Conservation (phyloP, 495 filamentous ascomycete species). For the Penicillium subrubescens region DNA sequence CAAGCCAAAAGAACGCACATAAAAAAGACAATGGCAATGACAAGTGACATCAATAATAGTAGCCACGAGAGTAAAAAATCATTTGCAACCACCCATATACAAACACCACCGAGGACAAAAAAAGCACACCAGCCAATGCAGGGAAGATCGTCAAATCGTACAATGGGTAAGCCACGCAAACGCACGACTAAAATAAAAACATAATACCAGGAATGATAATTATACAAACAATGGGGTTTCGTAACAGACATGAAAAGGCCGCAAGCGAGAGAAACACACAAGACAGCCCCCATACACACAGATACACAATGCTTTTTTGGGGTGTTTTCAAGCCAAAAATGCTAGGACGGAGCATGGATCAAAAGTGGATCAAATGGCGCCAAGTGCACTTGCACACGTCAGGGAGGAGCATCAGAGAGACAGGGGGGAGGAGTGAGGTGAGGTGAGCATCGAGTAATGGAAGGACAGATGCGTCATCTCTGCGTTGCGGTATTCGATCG, state of each 20-base stretch:
- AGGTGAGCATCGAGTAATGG: neutral
- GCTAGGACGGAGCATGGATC: slow-evolving; percentile 11
- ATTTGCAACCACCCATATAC: neutral
- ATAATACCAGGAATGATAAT: slow-evolving; percentile 20
- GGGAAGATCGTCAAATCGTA: slow-evolving; percentile 27
- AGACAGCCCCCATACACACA: slow-evolving; percentile 21
- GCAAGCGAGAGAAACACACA: slow-evolving; percentile 23
- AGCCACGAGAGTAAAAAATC: neutral
- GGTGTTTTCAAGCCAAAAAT: slow-evolving; percentile 9
- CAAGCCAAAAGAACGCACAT: neutral
- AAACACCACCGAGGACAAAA: slow-evolving; percentile 2
- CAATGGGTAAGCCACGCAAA: slow-evolving; percentile 14
- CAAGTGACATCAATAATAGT: neutral
- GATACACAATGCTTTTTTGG: slow-evolving; percentile 16
- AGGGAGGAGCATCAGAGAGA: slow-evolving; percentile 12
- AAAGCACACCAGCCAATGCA: slow-evolving; percentile 24
- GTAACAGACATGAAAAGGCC: slow-evolving; percentile 31
- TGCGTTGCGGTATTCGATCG: slow-evolving; percentile 17
- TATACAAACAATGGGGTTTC: slow-evolving; percentile 21
- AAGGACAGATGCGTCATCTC: slow-evolving; percentile 20
- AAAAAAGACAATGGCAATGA: neutral
- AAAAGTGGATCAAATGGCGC: slow-evolving; percentile 9
- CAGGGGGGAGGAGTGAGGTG: slow-evolving; percentile 7
- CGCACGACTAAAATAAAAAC: slow-evolving; percentile 10
- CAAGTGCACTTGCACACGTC: slow-evolving; percentile 24